Conservation (phyloP, 2,329 filamentous ascomycete genomes). For the Aschersonia sp. region DNA sequence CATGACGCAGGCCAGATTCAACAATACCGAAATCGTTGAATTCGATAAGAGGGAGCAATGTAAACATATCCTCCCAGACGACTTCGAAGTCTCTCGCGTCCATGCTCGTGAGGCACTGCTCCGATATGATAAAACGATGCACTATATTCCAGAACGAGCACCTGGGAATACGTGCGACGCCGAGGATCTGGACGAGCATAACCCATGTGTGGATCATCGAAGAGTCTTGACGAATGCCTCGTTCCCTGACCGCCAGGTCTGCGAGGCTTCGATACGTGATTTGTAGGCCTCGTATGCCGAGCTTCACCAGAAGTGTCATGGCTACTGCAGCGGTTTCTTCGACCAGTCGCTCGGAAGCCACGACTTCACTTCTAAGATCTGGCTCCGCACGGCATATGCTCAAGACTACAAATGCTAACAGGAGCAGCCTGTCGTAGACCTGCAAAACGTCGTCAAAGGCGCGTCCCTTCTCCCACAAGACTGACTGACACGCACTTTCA, state of each 20-base stretch:
- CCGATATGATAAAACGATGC: slow-evolving; percentile 25
- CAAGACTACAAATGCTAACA: slow-evolving; percentile 21
- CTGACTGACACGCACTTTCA: slow-evolving; percentile 5
- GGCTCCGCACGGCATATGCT: slow-evolving; percentile 25
- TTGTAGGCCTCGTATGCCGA: slow-evolving; percentile 28
- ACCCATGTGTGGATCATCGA: slow-evolving; percentile 40
- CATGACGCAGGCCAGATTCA: slow-evolving; percentile 16
- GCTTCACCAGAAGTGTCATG: slow-evolving; percentile 23
- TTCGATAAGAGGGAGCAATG: slow-evolving; percentile 44
- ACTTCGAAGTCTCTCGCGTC: slow-evolving; percentile 37
- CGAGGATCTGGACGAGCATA: slow-evolving; percentile 37
- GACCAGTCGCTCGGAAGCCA: slow-evolving; percentile 34
- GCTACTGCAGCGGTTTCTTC: slow-evolving; percentile 23
- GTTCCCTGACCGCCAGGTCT: slow-evolving; percentile 27
- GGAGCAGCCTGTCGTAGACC: slow-evolving; percentile 15
- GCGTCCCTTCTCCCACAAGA: background rate
- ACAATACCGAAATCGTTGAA: slow-evolving; percentile 41
- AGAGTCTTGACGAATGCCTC: slow-evolving; percentile 35
- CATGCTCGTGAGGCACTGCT: slow-evolving; percentile 17
- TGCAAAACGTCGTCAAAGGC: slow-evolving; percentile 7
- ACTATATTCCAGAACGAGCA: slow-evolving; percentile 47
- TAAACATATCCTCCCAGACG: slow-evolving; percentile 44
- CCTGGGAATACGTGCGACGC: slow-evolving; percentile 32
- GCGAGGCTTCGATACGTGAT: slow-evolving; percentile 34
- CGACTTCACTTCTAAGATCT: slow-evolving; percentile 17